Percentiles rank a stretch among this genome's conserved stretches.
These are phyloP conservation scores for Alternaria atra DNA, from an alignment of 2,329 filamentous ascomycete genomes.

Conservation along the genomic window DNA sequence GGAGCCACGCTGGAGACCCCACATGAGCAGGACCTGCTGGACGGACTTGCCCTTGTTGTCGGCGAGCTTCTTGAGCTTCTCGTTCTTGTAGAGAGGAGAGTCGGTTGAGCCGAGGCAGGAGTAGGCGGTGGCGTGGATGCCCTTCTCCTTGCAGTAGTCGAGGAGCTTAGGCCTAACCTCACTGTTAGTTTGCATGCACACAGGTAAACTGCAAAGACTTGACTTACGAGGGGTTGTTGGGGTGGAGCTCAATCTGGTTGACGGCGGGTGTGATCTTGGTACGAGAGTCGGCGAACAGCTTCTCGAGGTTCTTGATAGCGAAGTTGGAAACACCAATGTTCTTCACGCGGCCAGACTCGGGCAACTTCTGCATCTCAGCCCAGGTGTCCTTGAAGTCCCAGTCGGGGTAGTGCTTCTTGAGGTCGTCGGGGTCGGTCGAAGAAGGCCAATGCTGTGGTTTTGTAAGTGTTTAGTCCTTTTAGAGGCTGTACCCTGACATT, in stretches of 20 bases:
- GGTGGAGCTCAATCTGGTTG: slow-evolving; percentile 85
- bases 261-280: slow-evolving; percentile 73
- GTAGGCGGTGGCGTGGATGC: slow-evolving; percentile 78
- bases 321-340: slow-evolving; percentile 92
- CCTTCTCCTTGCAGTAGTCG: slow-evolving; percentile 74
- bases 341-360: slow-evolving; percentile 73
- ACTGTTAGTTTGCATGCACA: slow-evolving; percentile 16
- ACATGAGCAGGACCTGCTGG: slow-evolving; percentile 80
- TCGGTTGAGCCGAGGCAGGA: slow-evolving; percentile 76
- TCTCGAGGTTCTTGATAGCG: slow-evolving; percentile 80
- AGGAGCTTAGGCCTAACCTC: slow-evolving; percentile 70
- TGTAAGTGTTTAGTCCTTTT: slow-evolving; percentile 6
- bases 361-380: slow-evolving; percentile 75
- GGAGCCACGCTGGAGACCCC: slow-evolving; percentile 83
- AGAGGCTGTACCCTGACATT: too few species aligned
- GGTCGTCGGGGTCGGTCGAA: slow-evolving; percentile 68
- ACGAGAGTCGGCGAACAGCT: slow-evolving; percentile 69
- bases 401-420: slow-evolving; percentile 74
- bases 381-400: slow-evolving; percentile 87
- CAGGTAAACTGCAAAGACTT: not conserved
- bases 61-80: slow-evolving; percentile 69
- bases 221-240: slow-evolving; percentile 74
- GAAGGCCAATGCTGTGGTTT: slow-evolving; percentile 65
- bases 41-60: slow-evolving; percentile 71
- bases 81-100: slow-evolving; percentile 74